Evolutionary conservation across 352 stramenopile species (phyloP).

Genomic region (Phytophthora multivora): DNA sequence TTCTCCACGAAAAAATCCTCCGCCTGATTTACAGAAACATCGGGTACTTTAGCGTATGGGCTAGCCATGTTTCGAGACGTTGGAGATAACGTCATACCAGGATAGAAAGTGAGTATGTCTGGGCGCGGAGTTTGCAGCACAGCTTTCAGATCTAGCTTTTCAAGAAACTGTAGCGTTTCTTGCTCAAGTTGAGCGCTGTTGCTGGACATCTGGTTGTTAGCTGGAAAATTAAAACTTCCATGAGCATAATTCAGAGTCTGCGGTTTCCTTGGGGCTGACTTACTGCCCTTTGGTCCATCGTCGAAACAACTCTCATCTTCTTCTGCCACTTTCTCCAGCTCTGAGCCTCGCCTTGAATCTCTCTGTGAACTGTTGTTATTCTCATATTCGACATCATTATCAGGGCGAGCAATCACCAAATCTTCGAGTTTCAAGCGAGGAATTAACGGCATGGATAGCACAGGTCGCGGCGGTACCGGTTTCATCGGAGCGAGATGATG

Average conservation of each 20-base stretch:
- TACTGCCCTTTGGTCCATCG: constrained; percentile 18
- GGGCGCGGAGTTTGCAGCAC: constrained; percentile 63
- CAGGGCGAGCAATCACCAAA: constrained; percentile 44
- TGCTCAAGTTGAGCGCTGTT: constrained; percentile 38
- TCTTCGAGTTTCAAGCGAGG: constrained; percentile 54
- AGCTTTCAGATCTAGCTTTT: constrained; percentile 66
- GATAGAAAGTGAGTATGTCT: constrained; percentile 56
- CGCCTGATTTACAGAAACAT: not conserved
- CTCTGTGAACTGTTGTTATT: constrained; percentile 9
- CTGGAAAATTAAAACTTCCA: constrained; percentile 3
- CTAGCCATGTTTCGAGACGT: constrained; percentile 1
- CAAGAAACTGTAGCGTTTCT: constrained; percentile 60
- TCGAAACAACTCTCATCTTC: constrained; percentile 27
- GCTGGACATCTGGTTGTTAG: constrained; percentile 6
- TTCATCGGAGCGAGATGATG: constrained; percentile 19
- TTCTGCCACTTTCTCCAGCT: constrained; percentile 25
- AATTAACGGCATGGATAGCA: constrained; percentile 24
- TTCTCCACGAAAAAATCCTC: constrained; percentile 5
- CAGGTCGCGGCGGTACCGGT: not conserved
- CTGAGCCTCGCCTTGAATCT: constrained; percentile 11
- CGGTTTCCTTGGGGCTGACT: not conserved
- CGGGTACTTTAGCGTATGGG: not conserved
- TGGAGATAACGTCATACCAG: not conserved
- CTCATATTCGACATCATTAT: constrained; percentile 18
- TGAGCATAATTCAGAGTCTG: not conserved